phyloP scores from a whole-genome alignment of 2,329 filamentous ascomycete genomes.

The Aureobasidium sp. region DNA sequence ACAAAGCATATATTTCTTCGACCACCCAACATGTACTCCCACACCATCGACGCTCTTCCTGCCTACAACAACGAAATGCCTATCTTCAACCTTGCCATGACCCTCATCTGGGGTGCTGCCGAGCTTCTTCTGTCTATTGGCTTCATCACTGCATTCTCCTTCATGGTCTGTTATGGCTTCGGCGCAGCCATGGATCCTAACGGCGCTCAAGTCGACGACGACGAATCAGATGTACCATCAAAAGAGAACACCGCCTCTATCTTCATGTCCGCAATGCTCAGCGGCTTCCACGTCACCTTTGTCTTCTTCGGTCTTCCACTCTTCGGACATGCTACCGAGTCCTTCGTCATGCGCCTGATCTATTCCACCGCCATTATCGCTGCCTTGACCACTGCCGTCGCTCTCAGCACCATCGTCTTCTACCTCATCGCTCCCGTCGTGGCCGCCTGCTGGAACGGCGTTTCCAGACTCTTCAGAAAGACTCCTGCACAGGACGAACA shows the following conservation, averaged over 20 bases:
- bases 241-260: slow-evolving; percentile 9
- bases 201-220: background rate
- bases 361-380: slow-evolving; percentile 7
- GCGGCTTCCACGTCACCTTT: slow-evolving; percentile 6
- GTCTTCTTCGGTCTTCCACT: slow-evolving; percentile 10
- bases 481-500: background rate
- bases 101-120: slow-evolving; percentile 5
- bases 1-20: background rate
- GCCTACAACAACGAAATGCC: background rate
- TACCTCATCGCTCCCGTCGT: slow-evolving; percentile 1
- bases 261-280: slow-evolving; percentile 8
- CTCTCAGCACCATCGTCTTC: background rate
- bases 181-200: background rate
- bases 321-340: slow-evolving; percentile 4
- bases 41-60: slow-evolving; percentile 10
- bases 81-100: background rate
- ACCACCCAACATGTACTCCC: slow-evolving; percentile 3
- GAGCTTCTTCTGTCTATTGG: slow-evolving; percentile 7
- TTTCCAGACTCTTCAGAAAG: background rate
- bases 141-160: slow-evolving; percentile 8
- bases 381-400: slow-evolving; percentile 3
- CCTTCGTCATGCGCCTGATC: slow-evolving; percentile 7
- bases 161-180: slow-evolving; percentile 6
- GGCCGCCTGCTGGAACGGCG: background rate
- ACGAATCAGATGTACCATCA: background rate